Evolutionary conservation across 805 yeast genomes (phyloP).

Genomic region (Saccharomycopsis javanensis): DNA sequence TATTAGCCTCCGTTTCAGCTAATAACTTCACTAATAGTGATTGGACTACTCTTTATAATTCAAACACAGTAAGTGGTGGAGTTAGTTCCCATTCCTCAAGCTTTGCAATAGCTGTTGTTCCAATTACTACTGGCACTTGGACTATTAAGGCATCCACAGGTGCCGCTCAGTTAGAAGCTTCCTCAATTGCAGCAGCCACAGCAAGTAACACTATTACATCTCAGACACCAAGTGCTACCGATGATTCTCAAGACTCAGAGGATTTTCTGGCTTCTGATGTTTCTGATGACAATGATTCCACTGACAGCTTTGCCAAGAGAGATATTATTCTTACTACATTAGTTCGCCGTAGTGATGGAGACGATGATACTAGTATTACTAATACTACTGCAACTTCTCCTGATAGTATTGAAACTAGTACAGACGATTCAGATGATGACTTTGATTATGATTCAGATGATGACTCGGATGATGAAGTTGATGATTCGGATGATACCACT

Average conservation of each 20-base stretch:
- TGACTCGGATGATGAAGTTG: not conserved
- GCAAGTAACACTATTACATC: constrained; percentile 1
- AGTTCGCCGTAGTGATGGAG: constrained; percentile 3
- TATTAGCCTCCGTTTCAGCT: constrained; percentile 9
- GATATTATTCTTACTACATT: not conserved
- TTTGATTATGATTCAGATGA: constrained; percentile 1
- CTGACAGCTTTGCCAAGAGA: constrained; percentile 2
- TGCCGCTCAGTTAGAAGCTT: constrained; percentile 18
- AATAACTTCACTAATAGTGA: constrained; percentile 1
- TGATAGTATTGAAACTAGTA: not conserved
- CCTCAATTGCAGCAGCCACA: constrained; percentile 3
- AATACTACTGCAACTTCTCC: not conserved
- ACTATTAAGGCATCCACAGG: constrained; percentile 21
- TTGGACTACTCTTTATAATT: constrained; percentile 36
- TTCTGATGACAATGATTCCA: too few relatives aligned
- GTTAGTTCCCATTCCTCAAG: constrained; percentile 29
- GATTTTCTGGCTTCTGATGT: not conserved
- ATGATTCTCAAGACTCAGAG: not conserved
- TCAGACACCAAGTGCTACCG: not conserved
- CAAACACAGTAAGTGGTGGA: constrained; percentile 31
- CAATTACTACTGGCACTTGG: constrained; percentile 26
- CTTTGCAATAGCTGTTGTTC: constrained; percentile 34
- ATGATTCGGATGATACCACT: too few relatives aligned
- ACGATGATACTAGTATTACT: too few relatives aligned
- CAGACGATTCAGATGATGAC: too few relatives aligned